These are phyloP conservation scores for Alternaria brassicae DNA, from an alignment of 2,329 filamentous ascomycete genomes.

Conservation along the genomic window DNA sequence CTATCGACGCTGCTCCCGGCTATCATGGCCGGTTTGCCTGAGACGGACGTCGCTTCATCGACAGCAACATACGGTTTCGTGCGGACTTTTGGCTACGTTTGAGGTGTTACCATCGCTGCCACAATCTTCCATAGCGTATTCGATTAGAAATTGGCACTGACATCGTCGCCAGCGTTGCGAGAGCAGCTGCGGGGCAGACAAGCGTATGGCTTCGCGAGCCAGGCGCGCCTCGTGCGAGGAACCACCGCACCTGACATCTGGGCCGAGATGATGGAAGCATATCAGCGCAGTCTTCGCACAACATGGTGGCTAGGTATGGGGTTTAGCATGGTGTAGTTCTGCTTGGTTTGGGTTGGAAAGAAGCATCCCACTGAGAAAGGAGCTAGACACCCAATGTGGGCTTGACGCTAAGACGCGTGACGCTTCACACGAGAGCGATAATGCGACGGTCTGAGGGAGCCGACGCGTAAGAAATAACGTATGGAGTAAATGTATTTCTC, in stretches of 20 bases:
- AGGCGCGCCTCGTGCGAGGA: not conserved
- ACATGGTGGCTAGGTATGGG: not conserved
- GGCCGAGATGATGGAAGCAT: not conserved
- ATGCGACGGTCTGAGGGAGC: not conserved
- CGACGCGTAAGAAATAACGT: not conserved
- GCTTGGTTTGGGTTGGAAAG: not conserved
- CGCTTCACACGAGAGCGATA: not conserved
- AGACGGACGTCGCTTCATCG: slow-evolving; percentile 19
- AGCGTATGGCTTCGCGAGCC: slow-evolving; percentile 7
- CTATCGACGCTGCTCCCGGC: slow-evolving; percentile 54
- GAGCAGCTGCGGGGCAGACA: not conserved
- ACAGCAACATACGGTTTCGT: slow-evolving; percentile 23
- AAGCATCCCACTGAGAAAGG: slow-evolving; percentile 1
- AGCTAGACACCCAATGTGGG: slow-evolving; percentile 11
- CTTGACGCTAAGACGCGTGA: slow-evolving; percentile 3
- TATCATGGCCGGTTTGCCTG: slow-evolving; percentile 26
- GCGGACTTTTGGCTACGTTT: slow-evolving; percentile 20
- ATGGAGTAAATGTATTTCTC: not conserved
- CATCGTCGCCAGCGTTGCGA: slow-evolving; percentile 2
- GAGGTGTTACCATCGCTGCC: slow-evolving; percentile 19
- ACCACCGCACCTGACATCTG: not conserved
- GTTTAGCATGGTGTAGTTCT: slow-evolving; percentile 1
- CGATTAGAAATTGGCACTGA: not conserved
- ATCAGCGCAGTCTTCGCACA: not conserved
- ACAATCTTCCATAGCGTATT: not conserved